Evolutionary conservation across 1,139 yeast genomes (phyloP).

Genomic region (Blastobotrys serpentis): DNA sequence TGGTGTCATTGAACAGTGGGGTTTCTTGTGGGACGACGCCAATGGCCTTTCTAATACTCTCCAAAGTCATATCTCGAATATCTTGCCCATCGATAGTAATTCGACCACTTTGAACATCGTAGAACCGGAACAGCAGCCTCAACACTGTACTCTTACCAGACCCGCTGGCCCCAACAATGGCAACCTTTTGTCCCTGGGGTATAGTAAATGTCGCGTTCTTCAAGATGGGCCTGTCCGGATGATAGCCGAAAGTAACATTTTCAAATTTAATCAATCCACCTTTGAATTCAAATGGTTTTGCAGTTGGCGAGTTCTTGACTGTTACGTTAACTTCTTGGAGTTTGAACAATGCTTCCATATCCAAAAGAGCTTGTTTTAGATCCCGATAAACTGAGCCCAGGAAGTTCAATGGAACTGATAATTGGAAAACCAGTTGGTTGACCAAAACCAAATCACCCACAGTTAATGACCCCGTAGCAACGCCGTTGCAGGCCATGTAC

Average conservation of each 20-base stretch:
- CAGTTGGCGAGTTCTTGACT: conserved; percentile 60
- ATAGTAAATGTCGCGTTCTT: conserved; percentile 77
- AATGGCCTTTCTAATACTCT: conserved; percentile 66
- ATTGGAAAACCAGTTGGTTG: conserved; percentile 92
- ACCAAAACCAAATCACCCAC: conserved; percentile 97
- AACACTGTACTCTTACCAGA: conserved; percentile 92
- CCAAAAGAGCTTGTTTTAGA: conserved; percentile 70
- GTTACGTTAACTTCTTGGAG: conserved; percentile 68
- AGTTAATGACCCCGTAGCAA: conserved; percentile 72
- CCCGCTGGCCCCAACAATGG: conserved; percentile 94
- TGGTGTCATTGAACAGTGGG: conserved; percentile 89
- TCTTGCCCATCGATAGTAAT: conserved; percentile 90
- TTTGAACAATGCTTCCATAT: conserved; percentile 32
- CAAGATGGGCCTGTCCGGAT: conserved; percentile 82
- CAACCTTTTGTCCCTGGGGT: conserved; percentile 89
- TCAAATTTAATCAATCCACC: conserved; percentile 80
- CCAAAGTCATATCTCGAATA: conserved; percentile 69
- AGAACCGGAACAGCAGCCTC: conserved; percentile 81
- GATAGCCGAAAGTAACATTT: conserved; percentile 91
- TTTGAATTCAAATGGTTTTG: conserved; percentile 55
- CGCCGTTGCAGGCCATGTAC: conserved; percentile 98
- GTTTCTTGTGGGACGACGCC: conserved; percentile 99
- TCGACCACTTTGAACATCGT: conserved; percentile 76
- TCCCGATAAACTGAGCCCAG: conserved; percentile 95
- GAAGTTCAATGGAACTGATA: conserved; percentile 90